Evolutionary conservation across 768 basidiomycete species (phyloP), one percentile per base, ranked within the genome.

Genomic region (Sporobolomyces phaffii): DNA sequence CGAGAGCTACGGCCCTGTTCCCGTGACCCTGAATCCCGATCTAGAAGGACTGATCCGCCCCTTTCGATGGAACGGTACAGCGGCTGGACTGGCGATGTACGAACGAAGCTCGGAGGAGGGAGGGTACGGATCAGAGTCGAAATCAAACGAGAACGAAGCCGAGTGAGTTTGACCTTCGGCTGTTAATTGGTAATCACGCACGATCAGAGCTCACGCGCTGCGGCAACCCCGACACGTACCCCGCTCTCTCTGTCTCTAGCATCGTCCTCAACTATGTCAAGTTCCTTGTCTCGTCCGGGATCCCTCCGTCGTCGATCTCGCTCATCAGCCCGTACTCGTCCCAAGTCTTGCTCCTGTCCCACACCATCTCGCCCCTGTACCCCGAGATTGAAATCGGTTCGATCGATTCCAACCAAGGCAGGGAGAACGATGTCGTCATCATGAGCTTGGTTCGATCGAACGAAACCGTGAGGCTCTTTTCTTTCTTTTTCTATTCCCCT

Each of bases 331-430:
- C 92, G 82, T 94, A 99, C 78, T 91, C 96, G 80, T 90, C 92
- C 0, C 96, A 99, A 77, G 93, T 98, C 5, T 84, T 87, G 3
- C 81, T 92, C 1, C 80, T 98, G 43, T 84, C 89, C 0, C 85
- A 87, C 0, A 79, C 91, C 47, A 79, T 99, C 24, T 84, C 87
- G 28, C 85, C 87, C 0, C 70, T 75, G 11, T 79, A 76, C 59
- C 81, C 81, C 0, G 80, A 79, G 18, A 82, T 98, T 1, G 92
- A 97, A 72, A 90, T 96, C 48, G 96, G 93, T 1, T 90, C 88
- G 0, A 92, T 98, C 1, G 96, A 98, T 75, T 91, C 92, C 0
- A 89, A 97, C 86, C 96, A 99, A 80, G 94, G 94, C 0, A 84
- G 96, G 53, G 94, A 99, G 77, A 91, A 91, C 72, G 65, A 98